Conservation (phyloP, 2,329 filamentous ascomycete genomes). For the Claviceps quebecensis region DNA sequence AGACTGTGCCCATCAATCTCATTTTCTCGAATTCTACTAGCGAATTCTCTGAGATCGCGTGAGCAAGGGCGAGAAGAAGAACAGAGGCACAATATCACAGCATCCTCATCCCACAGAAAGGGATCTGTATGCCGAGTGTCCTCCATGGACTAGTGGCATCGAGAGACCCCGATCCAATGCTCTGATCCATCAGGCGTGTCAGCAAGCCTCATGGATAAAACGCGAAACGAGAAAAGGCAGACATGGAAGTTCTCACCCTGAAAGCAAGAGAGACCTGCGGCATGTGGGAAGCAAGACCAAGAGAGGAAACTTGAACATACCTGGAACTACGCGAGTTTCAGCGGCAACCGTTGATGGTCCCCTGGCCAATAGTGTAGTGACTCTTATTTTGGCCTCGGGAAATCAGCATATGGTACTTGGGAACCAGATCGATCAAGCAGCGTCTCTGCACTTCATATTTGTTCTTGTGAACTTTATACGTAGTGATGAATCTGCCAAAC, state of each 20-base stretch:
- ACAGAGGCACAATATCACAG: slow-evolving; percentile 54
- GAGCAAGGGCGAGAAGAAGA: slow-evolving; percentile 35
- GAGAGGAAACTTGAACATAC: not conserved
- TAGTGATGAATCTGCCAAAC: not conserved
- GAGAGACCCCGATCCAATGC: not conserved
- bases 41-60: slow-evolving; percentile 35
- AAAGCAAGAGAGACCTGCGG: not conserved
- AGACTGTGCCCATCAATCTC: slow-evolving; percentile 52
- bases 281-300: not conserved
- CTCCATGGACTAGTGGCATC: slow-evolving; percentile 14
- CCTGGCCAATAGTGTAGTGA: not conserved
- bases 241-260: not conserved
- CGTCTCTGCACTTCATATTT: not conserved
- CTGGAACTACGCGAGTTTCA: not conserved
- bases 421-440: not conserved
- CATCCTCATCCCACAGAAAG: slow-evolving; percentile 57
- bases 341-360: not conserved
- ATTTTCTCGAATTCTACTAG: slow-evolving; percentile 41
- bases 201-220: not conserved
- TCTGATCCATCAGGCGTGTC: not conserved
- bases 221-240: not conserved
- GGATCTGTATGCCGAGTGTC: slow-evolving; percentile 40
- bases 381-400: not conserved
- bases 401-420: not conserved
- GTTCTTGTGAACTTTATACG: not conserved